Conservation (phyloP, 257 asterid genomes). For the Nicotiana undulata region DNA sequence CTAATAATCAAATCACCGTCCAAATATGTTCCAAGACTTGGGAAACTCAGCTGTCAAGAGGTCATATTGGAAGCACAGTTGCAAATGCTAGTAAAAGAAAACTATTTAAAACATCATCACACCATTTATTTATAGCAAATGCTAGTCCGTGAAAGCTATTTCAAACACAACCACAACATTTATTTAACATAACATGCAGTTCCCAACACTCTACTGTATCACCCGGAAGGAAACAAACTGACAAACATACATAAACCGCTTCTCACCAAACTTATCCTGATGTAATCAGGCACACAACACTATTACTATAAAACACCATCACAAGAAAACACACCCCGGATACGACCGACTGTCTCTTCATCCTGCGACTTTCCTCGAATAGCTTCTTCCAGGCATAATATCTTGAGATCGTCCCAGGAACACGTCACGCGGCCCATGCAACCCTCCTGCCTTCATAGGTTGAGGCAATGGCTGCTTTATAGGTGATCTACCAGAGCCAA, state of each 20-base stretch:
- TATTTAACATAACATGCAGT: neutral
- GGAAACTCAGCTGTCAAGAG: neutral
- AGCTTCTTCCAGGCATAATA: conserved; percentile 47
- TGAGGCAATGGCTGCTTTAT: conserved; percentile 38
- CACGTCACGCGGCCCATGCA: conserved; percentile 47
- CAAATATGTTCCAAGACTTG: neutral
- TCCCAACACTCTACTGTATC: neutral
- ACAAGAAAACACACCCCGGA: neutral
- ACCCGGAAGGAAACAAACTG: neutral
- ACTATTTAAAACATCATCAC: neutral
- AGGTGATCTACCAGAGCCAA: conserved; percentile 36
- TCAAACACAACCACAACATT: conserved; percentile 1
- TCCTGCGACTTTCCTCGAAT: conserved; percentile 59
- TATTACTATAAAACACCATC: neutral
- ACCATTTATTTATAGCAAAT: conserved; percentile 6
- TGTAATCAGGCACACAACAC: neutral
- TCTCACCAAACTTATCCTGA: neutral
- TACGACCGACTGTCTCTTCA: conserved; percentile 10
- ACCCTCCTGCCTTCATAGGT: conserved; percentile 86
- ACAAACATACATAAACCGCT: neutral
- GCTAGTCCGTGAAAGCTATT: neutral
- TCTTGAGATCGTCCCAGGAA: conserved; percentile 43
- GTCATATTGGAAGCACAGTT: neutral
- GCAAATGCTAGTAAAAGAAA: neutral
- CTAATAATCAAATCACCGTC: too few species aligned